phyloP scores from a whole-genome alignment of 768 basidiomycete species.

The Russula olivacea region DNA sequence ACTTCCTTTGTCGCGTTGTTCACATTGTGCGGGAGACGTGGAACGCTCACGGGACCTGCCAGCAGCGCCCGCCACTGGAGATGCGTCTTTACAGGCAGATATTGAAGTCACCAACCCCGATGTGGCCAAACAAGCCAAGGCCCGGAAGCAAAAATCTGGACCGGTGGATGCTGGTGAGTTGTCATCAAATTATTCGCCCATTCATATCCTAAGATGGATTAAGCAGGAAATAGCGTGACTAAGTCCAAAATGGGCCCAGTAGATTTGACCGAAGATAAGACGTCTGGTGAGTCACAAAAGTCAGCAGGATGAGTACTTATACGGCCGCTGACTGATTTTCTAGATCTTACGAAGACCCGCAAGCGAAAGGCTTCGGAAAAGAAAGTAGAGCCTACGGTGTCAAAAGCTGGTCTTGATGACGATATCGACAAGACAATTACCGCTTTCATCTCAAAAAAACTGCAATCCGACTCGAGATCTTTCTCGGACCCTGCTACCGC shows the following conservation, averaged over 20 bases:
- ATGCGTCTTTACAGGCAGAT: neutral
- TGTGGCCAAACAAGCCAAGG: neutral
- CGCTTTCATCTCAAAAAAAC: slow-evolving; percentile 10
- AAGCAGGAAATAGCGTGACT: neutral
- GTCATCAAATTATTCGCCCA: neutral
- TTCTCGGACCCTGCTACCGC: neutral
- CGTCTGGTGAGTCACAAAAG: slow-evolving; percentile 10
- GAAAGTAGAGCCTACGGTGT: neutral
- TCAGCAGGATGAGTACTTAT: neutral
- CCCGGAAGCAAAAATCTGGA: neutral
- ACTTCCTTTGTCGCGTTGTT: neutral
- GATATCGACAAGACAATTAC: slow-evolving; percentile 20
- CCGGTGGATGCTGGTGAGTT: slow-evolving; percentile 1
- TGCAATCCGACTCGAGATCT: neutral
- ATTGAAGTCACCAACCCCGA: neutral
- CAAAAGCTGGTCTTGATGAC: neutral
- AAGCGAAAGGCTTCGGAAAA: neutral
- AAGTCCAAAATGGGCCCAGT: slow-evolving; percentile 2
- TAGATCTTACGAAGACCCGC: slow-evolving; percentile 2
- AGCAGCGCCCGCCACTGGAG: neutral
- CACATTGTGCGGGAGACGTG: neutral
- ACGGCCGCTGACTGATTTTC: neutral
- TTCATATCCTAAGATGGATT: neutral
- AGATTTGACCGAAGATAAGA: neutral
- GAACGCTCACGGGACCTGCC: neutral